Percentiles rank a stretch among this genome's conserved stretches.
Evolutionary conservation across 225 moss, liverwort and hornwort species (phyloP).

Genomic region (Bryum argenteum): DNA sequence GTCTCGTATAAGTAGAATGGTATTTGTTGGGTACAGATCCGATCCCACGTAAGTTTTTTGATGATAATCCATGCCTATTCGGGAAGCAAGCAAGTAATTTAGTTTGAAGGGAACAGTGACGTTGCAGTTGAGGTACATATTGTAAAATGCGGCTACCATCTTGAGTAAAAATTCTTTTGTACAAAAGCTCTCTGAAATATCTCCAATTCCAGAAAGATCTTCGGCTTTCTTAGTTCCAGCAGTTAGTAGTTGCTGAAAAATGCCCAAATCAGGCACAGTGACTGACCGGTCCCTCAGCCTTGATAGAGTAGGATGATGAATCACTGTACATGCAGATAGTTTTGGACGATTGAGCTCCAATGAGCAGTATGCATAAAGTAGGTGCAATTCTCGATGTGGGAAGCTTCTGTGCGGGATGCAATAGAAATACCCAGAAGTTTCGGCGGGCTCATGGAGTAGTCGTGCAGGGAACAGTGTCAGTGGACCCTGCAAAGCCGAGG

Average conservation of each 20-base stretch:
- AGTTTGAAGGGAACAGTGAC: slow-evolving; percentile 25
- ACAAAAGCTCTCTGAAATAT: slow-evolving; percentile 16
- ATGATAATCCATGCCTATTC: slow-evolving; percentile 15
- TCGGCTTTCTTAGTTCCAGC: too few relatives aligned
- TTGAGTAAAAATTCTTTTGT: slow-evolving; percentile 48
- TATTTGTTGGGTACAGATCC: slow-evolving; percentile 33
- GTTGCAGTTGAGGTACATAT: slow-evolving; percentile 58
- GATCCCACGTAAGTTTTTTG: slow-evolving; percentile 32
- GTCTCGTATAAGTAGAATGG: slow-evolving; percentile 36
- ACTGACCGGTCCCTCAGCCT: too few relatives aligned
- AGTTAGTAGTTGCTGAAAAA: too few relatives aligned
- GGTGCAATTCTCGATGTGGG: neutral
- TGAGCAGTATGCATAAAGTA: too few relatives aligned
- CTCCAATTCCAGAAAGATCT: neutral
- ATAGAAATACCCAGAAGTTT: too few relatives aligned
- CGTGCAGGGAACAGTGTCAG: neutral
- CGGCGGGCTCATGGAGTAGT: neutral
- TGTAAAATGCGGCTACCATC: slow-evolving; percentile 48
- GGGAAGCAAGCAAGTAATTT: slow-evolving; percentile 34
- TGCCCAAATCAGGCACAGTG: too few relatives aligned
- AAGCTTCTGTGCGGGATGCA: neutral
- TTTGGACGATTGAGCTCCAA: too few relatives aligned
- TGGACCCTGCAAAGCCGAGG: neutral
- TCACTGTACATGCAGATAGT: too few relatives aligned
- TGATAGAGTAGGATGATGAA: too few relatives aligned